Base-by-base conservation (phyloP, 1,139 yeast species). In the Hyphopichia fennica region DNA sequence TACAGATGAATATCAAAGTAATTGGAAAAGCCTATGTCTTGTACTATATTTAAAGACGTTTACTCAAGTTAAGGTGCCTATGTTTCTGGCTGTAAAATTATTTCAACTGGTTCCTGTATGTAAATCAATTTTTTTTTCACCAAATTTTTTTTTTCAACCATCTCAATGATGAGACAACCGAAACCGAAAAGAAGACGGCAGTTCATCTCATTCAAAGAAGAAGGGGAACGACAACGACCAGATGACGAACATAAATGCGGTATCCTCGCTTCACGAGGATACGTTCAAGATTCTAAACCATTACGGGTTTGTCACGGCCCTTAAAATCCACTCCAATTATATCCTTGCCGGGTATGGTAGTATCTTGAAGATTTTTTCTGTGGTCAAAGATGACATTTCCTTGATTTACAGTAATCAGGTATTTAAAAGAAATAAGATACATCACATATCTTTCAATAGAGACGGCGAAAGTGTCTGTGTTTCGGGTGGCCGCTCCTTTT, bases 291-390 rank as follows among this genome's bases (percentile, higher is more conserved):
- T 60, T 3, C 42, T 63, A 22, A 35, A 44, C n/a, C 90, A 84
- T 52, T 74, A 79, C 56, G 96, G 96, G 0, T 95, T 96, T 0
- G 82, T 87, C 0, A 82, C 95, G 1, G 77, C 85, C 3, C 67
- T 88, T 34, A 74, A 71, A 47, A 76, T 85, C 41, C 50, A 58
- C 34, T 50, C 56, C 2, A 47, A 65, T 4, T 53, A 57, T 25
- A 58, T 87, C 0, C 60, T 81, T n/a, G 84, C 81, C 2, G 96
- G 95, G 0, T 80, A 82, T 49, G 98, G 99, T 0, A 86, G 95
- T 1, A 60, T 62, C 9, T 59, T 89, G 41, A 77, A 79, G 53
- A 65, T 82, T 2, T 87, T 78, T 61, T 67, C 77, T 46, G 39
- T 59, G n/a, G 39, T 41, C 3, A 69, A 75, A 61, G 53, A 55